These are phyloP conservation scores for Teunomyces kruisii DNA, from an alignment of 805 yeast species.

Conservation along the genomic window DNA sequence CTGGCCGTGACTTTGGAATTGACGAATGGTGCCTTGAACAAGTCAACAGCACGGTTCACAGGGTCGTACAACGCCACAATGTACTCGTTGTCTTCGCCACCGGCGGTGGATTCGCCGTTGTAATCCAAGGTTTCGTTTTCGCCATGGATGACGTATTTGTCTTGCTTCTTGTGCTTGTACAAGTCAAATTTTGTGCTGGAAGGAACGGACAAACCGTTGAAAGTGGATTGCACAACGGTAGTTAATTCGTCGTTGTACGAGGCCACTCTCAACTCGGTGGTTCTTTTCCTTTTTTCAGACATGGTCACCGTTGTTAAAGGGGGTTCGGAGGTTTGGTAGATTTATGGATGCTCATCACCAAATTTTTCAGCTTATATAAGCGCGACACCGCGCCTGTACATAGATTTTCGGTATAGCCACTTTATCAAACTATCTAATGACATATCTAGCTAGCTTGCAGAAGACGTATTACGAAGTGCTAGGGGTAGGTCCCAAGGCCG, in stretches of 20 bases:
- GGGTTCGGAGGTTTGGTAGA: background rate
- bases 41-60: conserved; percentile 57
- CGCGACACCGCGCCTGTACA: background rate
- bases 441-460: conserved; percentile 4
- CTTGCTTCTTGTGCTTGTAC: conserved; percentile 48
- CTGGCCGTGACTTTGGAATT: conserved; percentile 63
- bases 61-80: conserved; percentile 80
- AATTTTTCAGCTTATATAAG: conserved; percentile 3
- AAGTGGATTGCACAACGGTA: conserved; percentile 66
- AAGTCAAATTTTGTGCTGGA: conserved; percentile 59
- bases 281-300: conserved; percentile 29
- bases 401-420: background rate
- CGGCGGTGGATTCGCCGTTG: conserved; percentile 50
- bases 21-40: conserved; percentile 63
- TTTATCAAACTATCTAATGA: background rate
- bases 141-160: conserved; percentile 67
- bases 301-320: conserved; percentile 11
- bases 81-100: conserved; percentile 48
- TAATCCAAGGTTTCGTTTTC: conserved; percentile 73
- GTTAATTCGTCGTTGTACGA: conserved; percentile 44
- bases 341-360: conserved; percentile 6
- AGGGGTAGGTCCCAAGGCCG: conserved; percentile 45
- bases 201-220: conserved; percentile 73
- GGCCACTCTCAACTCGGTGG: conserved; percentile 41
- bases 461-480: conserved; percentile 55